A percentile compares a stretch with the other conserved stretches of the same genome.
phyloP scores from a whole-genome alignment of 108 stramenopile species.

The Heterococcus sp. region DNA sequence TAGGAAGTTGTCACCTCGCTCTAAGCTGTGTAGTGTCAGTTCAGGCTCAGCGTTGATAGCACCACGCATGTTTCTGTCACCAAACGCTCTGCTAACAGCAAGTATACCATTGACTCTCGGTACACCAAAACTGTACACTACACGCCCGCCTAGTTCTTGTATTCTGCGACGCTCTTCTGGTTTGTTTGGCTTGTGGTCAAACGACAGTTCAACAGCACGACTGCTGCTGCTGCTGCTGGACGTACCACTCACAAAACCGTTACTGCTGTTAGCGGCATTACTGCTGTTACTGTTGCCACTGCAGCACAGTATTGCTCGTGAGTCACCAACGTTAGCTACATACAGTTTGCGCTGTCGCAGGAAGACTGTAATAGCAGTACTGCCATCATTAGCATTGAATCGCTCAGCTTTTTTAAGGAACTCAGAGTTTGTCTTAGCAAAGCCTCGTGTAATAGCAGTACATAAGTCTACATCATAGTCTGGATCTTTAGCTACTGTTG shows the following conservation, averaged over 20 bases:
- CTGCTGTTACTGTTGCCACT: too few species aligned
- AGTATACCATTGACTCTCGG: constrained; percentile 76
- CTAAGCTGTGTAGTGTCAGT: constrained; percentile 44
- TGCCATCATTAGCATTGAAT: constrained; percentile 20
- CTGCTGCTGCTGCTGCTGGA: too few species aligned
- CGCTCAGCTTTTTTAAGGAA: constrained; percentile 31
- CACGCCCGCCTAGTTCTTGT: constrained; percentile 32
- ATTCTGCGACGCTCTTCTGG: too few species aligned
- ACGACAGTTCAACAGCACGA: too few species aligned
- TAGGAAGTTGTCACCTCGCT: constrained; percentile 55
- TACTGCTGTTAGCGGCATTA: too few species aligned
- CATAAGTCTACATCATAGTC: constrained; percentile 20
- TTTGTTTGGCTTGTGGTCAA: too few species aligned
- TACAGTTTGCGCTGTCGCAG: constrained; percentile 12
- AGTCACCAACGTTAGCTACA: constrained; percentile 47
- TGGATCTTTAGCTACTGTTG: constrained; percentile 29
- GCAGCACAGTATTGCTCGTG: constrained; percentile 42
- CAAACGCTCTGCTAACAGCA: constrained; percentile 85
- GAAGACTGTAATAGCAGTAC: constrained; percentile 16
- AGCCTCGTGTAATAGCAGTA: constrained; percentile 32
- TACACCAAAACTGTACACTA: constrained; percentile 28
- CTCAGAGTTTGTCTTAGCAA: constrained; percentile 18
- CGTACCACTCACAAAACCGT: too few species aligned
- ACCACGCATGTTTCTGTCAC: constrained; percentile 82
- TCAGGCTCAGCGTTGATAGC: constrained; percentile 75